Percentiles rank a stretch among this genome's conserved stretches.
These are phyloP conservation scores for Mycena capillaripes DNA, from an alignment of 768 basidiomycete genomes.

Conservation along the genomic window DNA sequence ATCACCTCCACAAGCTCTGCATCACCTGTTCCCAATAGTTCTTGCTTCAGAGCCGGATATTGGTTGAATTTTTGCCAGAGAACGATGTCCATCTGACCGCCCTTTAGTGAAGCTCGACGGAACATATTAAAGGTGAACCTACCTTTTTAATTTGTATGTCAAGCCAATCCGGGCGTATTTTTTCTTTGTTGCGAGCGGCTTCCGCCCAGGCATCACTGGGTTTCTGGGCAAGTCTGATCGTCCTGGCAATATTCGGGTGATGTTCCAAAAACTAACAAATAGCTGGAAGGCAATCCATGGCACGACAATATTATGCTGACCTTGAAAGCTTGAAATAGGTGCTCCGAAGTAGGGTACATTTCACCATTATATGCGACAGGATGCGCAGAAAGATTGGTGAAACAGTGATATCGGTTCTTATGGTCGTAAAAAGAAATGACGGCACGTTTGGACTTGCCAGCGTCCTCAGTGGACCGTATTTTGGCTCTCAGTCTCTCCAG, in stretches of 20 bases:
- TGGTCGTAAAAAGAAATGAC: slow-evolving; percentile 82
- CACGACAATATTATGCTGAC: slow-evolving; percentile 43
- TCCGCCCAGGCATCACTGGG: slow-evolving; percentile 77
- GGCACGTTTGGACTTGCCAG: no score
- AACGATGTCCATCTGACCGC: slow-evolving; percentile 71
- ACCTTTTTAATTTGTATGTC: slow-evolving; percentile 75
- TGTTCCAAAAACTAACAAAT: slow-evolving; percentile 66
- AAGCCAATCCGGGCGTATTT: slow-evolving; percentile 75
- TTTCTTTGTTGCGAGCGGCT: slow-evolving; percentile 71
- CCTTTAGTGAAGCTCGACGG: not conserved
- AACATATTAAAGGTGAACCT: not conserved
- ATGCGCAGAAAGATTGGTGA: slow-evolving; percentile 81
- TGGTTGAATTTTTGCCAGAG: slow-evolving; percentile 79
- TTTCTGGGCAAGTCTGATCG: slow-evolving; percentile 74
- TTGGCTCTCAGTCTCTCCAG: slow-evolving; percentile 75
- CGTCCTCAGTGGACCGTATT: no score
- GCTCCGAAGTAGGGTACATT: slow-evolving; percentile 80
- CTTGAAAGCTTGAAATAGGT: slow-evolving; percentile 83
- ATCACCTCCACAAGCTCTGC: slow-evolving; percentile 77
- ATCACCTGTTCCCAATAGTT: slow-evolving; percentile 74
- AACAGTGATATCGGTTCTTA: slow-evolving; percentile 72
- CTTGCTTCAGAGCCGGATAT: slow-evolving; percentile 66
- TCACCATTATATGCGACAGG: slow-evolving; percentile 71
- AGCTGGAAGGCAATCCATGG: not conserved
- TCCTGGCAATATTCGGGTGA: slow-evolving; percentile 73